Conservation (phyloP, 331 rosid genomes). For the Saraca asoca region DNA sequence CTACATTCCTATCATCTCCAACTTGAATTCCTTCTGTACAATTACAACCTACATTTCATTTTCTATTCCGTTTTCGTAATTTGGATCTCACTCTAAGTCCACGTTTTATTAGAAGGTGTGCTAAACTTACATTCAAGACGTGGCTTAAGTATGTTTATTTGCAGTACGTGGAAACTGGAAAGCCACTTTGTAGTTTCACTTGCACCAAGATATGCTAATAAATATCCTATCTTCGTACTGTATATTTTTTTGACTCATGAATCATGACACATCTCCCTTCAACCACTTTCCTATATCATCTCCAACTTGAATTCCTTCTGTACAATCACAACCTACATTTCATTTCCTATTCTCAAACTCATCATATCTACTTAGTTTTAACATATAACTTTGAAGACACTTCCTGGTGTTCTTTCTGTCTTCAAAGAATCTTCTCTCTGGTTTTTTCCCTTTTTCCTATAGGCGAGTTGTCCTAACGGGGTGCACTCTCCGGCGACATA, state of each 20-base stretch:
- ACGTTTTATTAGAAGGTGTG: too few species aligned
- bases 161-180: too few species aligned
- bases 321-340: conserved; percentile 35
- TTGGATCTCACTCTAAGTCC: too few species aligned
- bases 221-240: conserved; percentile 46
- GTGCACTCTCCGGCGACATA: conserved; percentile 47
- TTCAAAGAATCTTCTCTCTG: not conserved
- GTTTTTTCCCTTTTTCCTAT: not conserved
- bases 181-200: not conserved
- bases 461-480: conserved; percentile 44
- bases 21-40: conserved; percentile 34
- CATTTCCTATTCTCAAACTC: not conserved
- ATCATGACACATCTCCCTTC: conserved; percentile 44
- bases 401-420: conserved; percentile 2
- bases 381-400: conserved; percentile 16
- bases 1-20: conserved; percentile 34
- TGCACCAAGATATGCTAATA: conserved; percentile 24
- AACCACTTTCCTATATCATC: conserved; percentile 29
- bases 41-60: conserved; percentile 24
- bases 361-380: not conserved
- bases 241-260: too few species aligned
- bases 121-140: too few species aligned
- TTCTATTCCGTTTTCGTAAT: too few species aligned
- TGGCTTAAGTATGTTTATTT: too few species aligned
- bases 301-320: conserved; percentile 33